Evolutionary conservation across 2,329 filamentous ascomycete genomes (phyloP).

Genomic region (Hypoxylon sp.): DNA sequence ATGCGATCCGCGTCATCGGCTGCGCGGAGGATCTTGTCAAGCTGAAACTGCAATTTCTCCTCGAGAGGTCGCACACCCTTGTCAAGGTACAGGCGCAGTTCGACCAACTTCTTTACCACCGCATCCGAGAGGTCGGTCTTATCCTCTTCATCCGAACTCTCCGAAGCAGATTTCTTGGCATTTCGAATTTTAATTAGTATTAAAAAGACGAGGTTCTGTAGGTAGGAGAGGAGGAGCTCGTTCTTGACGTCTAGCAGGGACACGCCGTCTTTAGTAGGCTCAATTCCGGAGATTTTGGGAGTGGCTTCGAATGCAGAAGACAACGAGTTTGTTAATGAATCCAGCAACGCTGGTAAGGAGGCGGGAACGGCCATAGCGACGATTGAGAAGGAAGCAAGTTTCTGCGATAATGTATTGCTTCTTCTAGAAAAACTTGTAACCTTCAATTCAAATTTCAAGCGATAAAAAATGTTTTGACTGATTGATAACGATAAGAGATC

Average conservation of each 20-base stretch:
- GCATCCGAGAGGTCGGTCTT: constrained; percentile 68
- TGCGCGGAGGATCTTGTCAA: constrained; percentile 92
- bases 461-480: constrained; percentile 16
- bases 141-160: constrained; percentile 53
- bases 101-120: constrained; percentile 87
- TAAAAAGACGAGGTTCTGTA: constrained; percentile 93
- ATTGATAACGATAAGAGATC: constrained; percentile 38
- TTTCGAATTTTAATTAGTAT: constrained; percentile 84
- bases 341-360: constrained; percentile 64
- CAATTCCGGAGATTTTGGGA: constrained; percentile 71
- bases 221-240: constrained; percentile 94
- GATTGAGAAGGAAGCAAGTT: constrained; percentile 38
- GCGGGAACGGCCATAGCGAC: constrained; percentile 63
- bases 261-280: constrained; percentile 86
- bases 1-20: constrained; percentile 78
- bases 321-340: constrained; percentile 70
- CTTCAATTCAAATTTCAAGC: constrained; percentile 16
- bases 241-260: constrained; percentile 97
- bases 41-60: constrained; percentile 91
- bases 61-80: constrained; percentile 92
- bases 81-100: constrained; percentile 92
- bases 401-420: constrained; percentile 1
- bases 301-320: constrained; percentile 76
- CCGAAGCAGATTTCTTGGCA: constrained; percentile 50
- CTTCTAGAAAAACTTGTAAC: background rate